A percentile compares a stretch with the other conserved stretches of the same genome.
Evolutionary conservation across 495 filamentous ascomycete species (phyloP).

Genomic region (Astrothelium macrocarpum): DNA sequence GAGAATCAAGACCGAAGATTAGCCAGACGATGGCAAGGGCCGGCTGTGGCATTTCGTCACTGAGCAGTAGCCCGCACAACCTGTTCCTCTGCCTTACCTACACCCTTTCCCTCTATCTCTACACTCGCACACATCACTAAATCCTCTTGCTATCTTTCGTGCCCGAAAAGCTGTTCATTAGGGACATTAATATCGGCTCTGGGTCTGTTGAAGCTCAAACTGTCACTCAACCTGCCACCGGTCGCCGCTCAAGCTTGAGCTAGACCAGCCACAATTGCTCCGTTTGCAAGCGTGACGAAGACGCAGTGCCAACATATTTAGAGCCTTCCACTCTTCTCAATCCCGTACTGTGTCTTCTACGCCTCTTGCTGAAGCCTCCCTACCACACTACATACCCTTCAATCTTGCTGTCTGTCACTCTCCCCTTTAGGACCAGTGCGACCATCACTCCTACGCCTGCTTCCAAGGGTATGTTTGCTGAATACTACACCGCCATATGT

Average conservation of each 20-base stretch:
- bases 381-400: too few species aligned
- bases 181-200: not conserved
- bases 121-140: not conserved
- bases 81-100: not conserved
- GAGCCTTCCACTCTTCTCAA: not conserved
- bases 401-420: too few species aligned
- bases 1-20: too few species aligned
- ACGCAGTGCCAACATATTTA: not conserved
- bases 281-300: not conserved
- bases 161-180: not conserved
- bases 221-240: too few species aligned
- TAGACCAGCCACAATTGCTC: not conserved
- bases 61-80: not conserved
- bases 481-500: not conserved
- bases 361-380: not conserved
- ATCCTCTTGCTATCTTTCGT: not conserved
- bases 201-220: not conserved
- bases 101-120: not conserved
- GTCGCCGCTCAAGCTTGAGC: not conserved
- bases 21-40: not conserved
- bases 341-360: not conserved
- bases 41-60: constrained; percentile 1
- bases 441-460: too few species aligned
- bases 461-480: too few species aligned
- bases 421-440: too few species aligned